Evolutionary conservation across 1,139 yeast genomes (phyloP), one percentile per base, ranked within the genome.

Genomic region (Kurtzmaniella quercitrusa): DNA sequence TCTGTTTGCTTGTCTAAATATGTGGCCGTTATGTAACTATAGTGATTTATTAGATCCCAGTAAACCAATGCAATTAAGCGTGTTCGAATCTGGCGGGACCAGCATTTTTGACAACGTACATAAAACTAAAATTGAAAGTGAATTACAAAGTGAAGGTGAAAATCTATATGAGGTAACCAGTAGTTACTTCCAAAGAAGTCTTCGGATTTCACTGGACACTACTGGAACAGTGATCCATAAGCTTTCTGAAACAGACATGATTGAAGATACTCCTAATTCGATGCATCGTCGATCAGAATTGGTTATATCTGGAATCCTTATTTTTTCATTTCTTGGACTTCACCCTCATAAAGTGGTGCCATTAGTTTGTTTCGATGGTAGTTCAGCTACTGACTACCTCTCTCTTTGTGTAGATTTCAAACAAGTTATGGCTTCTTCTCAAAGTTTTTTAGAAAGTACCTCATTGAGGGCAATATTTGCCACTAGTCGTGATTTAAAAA

Each of bases 321-420:
- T 63, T 23, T 63, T 55, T 47, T 52, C 65, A 2, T 66, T 56
- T 41, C 46, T 68, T 14, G 64, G 65, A 2, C 46, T 67, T 3
- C 70, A 66, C 46, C 69, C 71, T 1, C 59, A 58, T 46, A 52
- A 50, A 37, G 44, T 64, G n/a, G 46, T 61, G 12, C 69, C 70
- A 1, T 48, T 68, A 25, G 52, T 68, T 1, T 50, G 52, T 15
- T 60, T 56, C 43, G 62, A 59, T 27, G 41, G 25, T 12, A 44
- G 41, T 29, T 27, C 27, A 3, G 36, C 16, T 31, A 40, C 58
- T 1, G 66, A 61, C 43, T 50, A 54, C 18, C 38, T 65, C 1
- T 54, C 60, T 1, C 44, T 61, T 7, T 43, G 59, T 17, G 47
- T 41, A 16, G 63, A 65, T 1, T 53, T 61, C 37, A 46, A 52